Percentiles rank a stretch among this genome's conserved stretches.
Evolutionary conservation across 2,329 filamentous ascomycete species (phyloP).

Genomic region (Hymenoscyphus salicellus): DNA sequence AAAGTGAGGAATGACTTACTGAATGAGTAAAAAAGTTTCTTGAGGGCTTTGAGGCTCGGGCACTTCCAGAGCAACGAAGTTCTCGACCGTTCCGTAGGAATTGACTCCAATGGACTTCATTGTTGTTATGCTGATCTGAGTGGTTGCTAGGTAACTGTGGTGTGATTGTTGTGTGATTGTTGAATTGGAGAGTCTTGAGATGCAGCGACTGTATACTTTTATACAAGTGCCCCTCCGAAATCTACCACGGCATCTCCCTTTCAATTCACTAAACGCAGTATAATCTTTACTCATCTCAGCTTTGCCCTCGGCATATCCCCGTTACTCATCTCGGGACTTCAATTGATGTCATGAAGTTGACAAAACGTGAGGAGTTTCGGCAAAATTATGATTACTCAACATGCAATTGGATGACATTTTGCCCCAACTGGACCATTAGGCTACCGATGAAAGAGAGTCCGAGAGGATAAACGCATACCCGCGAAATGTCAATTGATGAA

Average conservation of each 20-base stretch:
- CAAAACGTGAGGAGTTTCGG: neutral
- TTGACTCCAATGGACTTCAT: slow-evolving; percentile 8
- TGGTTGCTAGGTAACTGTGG: neutral
- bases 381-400: neutral
- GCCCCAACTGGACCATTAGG: neutral
- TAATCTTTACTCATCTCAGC: neutral
- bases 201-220: neutral
- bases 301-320: neutral
- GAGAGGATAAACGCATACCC: neutral
- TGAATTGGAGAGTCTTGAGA: neutral
- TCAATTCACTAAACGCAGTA: neutral
- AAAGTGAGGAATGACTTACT: slow-evolving; percentile 24
- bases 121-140: neutral
- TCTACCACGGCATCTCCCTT: neutral
- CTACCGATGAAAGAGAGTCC: neutral
- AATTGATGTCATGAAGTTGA: neutral
- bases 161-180: neutral
- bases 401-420: neutral
- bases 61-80: slow-evolving; percentile 3
- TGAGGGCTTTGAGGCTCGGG: slow-evolving; percentile 18
- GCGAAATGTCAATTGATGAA: too few species aligned
- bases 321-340: neutral
- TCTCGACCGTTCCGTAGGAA: neutral
- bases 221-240: neutral
- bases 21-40: slow-evolving; percentile 39